A percentile compares a stretch with the other conserved stretches of the same genome.
Evolutionary conservation across 305 asterid genomes (phyloP).

Genomic region (Fraxinus xanthoxyloides): DNA sequence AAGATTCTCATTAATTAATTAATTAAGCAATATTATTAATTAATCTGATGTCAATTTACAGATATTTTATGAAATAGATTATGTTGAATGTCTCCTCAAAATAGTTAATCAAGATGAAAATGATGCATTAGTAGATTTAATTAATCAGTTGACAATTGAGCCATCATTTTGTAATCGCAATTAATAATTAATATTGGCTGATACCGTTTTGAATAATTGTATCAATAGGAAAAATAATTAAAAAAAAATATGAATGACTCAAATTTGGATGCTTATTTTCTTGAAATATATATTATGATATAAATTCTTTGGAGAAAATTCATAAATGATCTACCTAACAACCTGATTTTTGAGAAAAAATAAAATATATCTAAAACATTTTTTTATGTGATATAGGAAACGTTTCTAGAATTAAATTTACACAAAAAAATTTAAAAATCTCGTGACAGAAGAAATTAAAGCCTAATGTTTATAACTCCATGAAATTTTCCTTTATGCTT

Average conservation of each 20-base stretch:
- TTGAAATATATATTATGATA: background rate
- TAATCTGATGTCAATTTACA: constrained; percentile 1
- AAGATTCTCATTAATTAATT: constrained; percentile 42
- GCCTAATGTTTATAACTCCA: background rate
- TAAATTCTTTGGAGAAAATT: background rate
- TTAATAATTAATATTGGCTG: background rate
- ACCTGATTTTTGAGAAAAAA: background rate
- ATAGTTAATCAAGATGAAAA: constrained; percentile 21
- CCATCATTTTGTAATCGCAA: background rate
- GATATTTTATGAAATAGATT: constrained; percentile 24
- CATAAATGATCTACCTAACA: background rate
- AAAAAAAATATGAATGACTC: background rate
- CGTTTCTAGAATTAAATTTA: background rate
- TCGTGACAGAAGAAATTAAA: background rate
- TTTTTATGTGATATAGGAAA: background rate
- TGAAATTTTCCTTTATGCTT: background rate
- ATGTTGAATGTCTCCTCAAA: constrained; percentile 43
- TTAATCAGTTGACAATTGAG: constrained; percentile 29
- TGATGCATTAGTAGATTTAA: constrained; percentile 32
- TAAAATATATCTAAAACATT: background rate
- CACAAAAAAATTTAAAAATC: background rate
- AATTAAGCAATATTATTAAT: constrained; percentile 5
- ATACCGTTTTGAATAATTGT: background rate
- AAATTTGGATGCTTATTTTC: background rate
- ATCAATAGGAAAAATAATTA: background rate